Percentiles rank a stretch among this genome's conserved stretches.
Conservation (phyloP, 2,329 filamentous ascomycete species). For the Neofusicoccum ribis region DNA sequence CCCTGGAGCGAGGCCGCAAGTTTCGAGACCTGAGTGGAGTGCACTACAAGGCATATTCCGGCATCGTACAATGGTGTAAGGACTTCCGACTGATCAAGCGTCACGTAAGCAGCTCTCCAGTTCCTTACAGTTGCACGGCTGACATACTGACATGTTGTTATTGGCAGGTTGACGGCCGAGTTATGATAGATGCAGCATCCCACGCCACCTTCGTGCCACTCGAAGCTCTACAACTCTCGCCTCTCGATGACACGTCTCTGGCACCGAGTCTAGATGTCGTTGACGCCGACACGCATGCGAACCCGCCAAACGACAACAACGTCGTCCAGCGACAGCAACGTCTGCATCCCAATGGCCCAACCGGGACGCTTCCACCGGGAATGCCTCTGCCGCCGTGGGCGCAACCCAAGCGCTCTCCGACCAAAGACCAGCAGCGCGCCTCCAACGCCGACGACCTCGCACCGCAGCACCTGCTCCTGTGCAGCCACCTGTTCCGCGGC, state of each 20-base stretch:
- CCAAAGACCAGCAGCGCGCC: too few relatives aligned
- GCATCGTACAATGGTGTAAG: too few relatives aligned
- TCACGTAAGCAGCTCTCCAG: slow-evolving; percentile 31
- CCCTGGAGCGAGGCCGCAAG: slow-evolving; percentile 49
- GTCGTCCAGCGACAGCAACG: too few relatives aligned
- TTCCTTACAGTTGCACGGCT: too few relatives aligned
- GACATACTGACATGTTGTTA: too few relatives aligned
- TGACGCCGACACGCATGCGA: neutral
- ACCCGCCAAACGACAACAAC: neutral
- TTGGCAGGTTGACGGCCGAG: slow-evolving; percentile 45
- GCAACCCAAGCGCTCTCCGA: too few relatives aligned
- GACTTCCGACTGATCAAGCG: too few relatives aligned
- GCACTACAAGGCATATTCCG: slow-evolving; percentile 44
- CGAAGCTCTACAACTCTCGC: neutral
- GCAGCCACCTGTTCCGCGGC: slow-evolving; percentile 31
- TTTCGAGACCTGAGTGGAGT: slow-evolving; percentile 50
- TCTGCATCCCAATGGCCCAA: too few relatives aligned
- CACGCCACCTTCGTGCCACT: neutral
- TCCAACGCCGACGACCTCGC: slow-evolving; percentile 20
- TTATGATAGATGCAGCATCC: slow-evolving; percentile 50
- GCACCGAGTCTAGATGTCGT: neutral
- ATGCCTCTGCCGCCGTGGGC: too few relatives aligned
- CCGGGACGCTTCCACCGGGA: too few relatives aligned
- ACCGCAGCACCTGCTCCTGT: slow-evolving; percentile 23
- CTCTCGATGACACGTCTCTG: neutral